These are phyloP conservation scores for Monosporozyma aerobia DNA, from an alignment of 805 yeast genomes.

Conservation along the genomic window DNA sequence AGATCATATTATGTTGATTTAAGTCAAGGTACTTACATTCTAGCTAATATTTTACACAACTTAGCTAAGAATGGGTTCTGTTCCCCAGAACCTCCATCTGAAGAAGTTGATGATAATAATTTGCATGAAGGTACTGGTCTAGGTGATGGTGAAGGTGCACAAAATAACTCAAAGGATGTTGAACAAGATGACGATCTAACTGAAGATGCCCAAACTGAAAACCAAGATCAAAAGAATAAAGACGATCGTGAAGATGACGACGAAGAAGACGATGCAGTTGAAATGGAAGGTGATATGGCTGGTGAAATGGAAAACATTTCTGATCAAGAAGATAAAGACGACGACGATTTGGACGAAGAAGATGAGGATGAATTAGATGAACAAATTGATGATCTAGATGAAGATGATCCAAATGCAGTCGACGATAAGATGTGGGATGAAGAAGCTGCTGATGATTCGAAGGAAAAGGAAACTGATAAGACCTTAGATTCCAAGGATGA, in stretches of 20 bases:
- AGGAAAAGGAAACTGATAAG: conserved; percentile 75
- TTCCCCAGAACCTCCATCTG: conserved; percentile 69
- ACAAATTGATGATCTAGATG: conserved; percentile 81
- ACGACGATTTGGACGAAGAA: conserved; percentile 43
- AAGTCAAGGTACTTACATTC: conserved; percentile 52
- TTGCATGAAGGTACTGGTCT: conserved; percentile 81
- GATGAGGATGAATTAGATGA: conserved; percentile 76
- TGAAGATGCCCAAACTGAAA: conserved; percentile 67
- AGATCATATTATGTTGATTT: conserved; percentile 42
- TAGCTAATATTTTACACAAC: conserved; percentile 46
- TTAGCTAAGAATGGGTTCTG: conserved; percentile 83
- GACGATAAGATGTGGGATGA: conserved; percentile 99
- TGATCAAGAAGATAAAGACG: conserved; percentile 51
- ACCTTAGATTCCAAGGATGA: conserved; percentile 49
- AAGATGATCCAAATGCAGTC: conserved; percentile 85
- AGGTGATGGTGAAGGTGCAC: conserved; percentile 89
- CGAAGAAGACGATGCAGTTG: conserved; percentile 68
- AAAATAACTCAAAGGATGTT: conserved; percentile 70
- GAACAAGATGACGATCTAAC: conserved; percentile 86
- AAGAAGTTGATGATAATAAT: conserved; percentile 54
- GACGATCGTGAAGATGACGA: conserved; percentile 46
- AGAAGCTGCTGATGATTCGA: conserved; percentile 63
- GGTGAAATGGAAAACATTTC: conserved; percentile 80
- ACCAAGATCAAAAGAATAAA: conserved; percentile 63
- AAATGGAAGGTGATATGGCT: conserved; percentile 95